Evolutionary conservation across 2,329 filamentous ascomycete genomes (phyloP).

Genomic region (Sphaerulina vaccinii): DNA sequence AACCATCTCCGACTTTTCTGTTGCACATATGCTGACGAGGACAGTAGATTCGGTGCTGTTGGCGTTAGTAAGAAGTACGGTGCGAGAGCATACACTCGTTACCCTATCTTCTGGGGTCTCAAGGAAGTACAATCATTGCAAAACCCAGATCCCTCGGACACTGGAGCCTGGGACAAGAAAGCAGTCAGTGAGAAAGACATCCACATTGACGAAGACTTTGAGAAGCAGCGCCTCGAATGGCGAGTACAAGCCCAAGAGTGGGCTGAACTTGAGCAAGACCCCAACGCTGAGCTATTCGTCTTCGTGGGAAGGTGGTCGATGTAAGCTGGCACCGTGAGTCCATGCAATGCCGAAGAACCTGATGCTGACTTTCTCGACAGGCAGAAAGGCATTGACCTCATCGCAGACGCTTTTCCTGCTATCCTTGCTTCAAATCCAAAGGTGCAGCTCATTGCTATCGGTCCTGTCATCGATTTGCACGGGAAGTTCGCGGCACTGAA

Average conservation of each 20-base stretch:
- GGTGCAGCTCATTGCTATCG: slow-evolving; percentile 61
- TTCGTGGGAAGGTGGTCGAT: slow-evolving; percentile 67
- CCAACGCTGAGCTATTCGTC: slow-evolving; percentile 62
- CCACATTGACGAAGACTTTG: slow-evolving; percentile 53
- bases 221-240: slow-evolving; percentile 52
- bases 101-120: slow-evolving; percentile 67
- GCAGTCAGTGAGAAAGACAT: slow-evolving; percentile 50
- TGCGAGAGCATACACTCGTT: slow-evolving; percentile 61
- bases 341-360: background rate
- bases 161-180: slow-evolving; percentile 56
- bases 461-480: slow-evolving; percentile 65
- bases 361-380: background rate
- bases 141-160: slow-evolving; percentile 64
- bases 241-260: slow-evolving; percentile 64
- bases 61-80: slow-evolving; percentile 67
- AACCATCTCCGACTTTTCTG: background rate
- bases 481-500: slow-evolving; percentile 66
- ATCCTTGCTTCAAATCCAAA: slow-evolving; percentile 59
- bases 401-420: slow-evolving; percentile 63
- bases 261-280: slow-evolving; percentile 60
- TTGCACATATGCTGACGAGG: background rate
- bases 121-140: slow-evolving; percentile 61
- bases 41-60: slow-evolving; percentile 57
- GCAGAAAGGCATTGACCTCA: slow-evolving; percentile 66
- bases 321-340: slow-evolving; percentile 20